Base-by-base conservation (phyloP, 1,139 yeast species). In the Candida tropicalis region DNA sequence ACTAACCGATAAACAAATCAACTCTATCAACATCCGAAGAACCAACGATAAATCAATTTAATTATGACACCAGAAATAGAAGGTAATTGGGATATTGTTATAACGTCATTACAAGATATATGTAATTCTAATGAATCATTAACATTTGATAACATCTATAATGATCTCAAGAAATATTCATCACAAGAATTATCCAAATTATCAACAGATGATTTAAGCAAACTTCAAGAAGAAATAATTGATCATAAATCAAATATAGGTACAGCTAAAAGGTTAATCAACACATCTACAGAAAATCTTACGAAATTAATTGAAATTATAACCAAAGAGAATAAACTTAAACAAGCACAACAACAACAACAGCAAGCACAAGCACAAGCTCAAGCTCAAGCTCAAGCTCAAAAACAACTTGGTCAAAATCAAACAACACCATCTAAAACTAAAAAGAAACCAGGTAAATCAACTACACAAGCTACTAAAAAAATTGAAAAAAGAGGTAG, bases 21-120 rank as follows among this genome's bases (percentile, higher is more conserved):
- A 24, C 28, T 5, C 39, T 17, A 13, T 12, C 28, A 25, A 13
- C 11, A 23, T 17, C n/a, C 38, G 18, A 10, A 22, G 20, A 40
- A 10, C 15, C 20, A 20, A 6, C 23, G 8, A 20, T 20, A 20
- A 2, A 20, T 9, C 6, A 20, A 20, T 20, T 20, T 2, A 20
- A 26, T 38, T 39, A 50, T 49, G 52, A 34, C 49, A 34, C 48
- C 51, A 24, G 73, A 68, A 60, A 67, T 68, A 20, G 73, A 77
- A 38, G 83, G 87, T 1, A 77, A 80, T 55, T 84, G 91, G 91
- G 87, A 82, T 55, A 75, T 79, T 32, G 81, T 82, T 6, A 68
- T 81, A 11, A 74, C 87, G 5, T 80, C 86, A 2, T 66, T 84
- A 22, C 90, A 84, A 57, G 90, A 84, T 52, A 73, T 82, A 12